Percentiles rank a stretch among this genome's conserved stretches.
Conservation (phyloP, 768 basidiomycete genomes). For the Macrolepiota fuliginosa region DNA sequence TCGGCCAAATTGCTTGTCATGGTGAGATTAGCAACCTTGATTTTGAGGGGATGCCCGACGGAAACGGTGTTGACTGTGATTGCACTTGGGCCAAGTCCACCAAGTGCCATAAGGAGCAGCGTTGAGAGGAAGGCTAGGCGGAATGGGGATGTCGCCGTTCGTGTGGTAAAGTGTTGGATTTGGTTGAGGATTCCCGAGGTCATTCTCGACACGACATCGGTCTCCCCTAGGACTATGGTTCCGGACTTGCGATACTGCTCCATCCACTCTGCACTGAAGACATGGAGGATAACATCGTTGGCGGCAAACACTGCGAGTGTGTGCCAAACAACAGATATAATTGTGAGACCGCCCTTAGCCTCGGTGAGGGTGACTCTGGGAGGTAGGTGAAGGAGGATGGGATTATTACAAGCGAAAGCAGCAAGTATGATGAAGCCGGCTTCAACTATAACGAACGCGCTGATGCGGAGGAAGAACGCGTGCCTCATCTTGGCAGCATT, state of each 20-base stretch:
- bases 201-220: constrained; percentile 6
- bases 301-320: not conserved
- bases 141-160: not conserved
- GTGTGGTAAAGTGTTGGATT: not conserved
- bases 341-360: constrained; percentile 5
- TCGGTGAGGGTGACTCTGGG: not conserved
- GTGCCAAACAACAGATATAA: constrained; percentile 4
- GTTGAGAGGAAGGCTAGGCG: not conserved
- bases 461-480: not conserved
- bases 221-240: not conserved
- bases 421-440: not conserved
- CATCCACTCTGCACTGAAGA: constrained; percentile 11
- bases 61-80: not conserved
- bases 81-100: constrained; percentile 3
- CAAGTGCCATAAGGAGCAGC: not conserved
- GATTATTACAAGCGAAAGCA: not conserved
- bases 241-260: not conserved
- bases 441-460: not conserved
- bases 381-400: not conserved
- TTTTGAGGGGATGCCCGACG: not conserved
- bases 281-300: not conserved
- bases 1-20: not conserved
- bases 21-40: constrained; percentile 7
- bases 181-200: constrained; percentile 1
- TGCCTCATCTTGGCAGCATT: too few species aligned